Base-by-base conservation (phyloP, 1,284 basidiomycete genomes). In the Apiotrichum sp. region DNA sequence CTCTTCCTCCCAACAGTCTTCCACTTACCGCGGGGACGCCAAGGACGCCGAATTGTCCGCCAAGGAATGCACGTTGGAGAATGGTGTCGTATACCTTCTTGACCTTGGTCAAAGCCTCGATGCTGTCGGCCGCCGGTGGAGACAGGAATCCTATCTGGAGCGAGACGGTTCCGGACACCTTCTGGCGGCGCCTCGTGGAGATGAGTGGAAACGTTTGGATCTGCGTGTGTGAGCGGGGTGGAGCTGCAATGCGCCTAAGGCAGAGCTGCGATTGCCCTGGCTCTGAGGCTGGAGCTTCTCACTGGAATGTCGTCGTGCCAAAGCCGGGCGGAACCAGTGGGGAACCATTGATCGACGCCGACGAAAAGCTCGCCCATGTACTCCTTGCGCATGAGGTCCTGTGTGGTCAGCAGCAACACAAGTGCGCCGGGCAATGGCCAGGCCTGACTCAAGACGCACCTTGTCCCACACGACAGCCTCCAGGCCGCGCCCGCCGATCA, bases 401-500 rank as follows among this genome's bases (percentile, higher is more conserved):
- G 56, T 11, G 6, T 14, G 4, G 53, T 59, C 47, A 66, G 64
- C 52, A 31, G n/a, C 22, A 14, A 6, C 22, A 33, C 13, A 38
- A 34, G 16, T 10, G 11, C 34, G 14, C 34, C 10, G 9, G 9
- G 40, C 9, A 13, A 38, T 38, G 36, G 36, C 6, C 6, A 6
- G 31, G 13, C 42, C 3, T 16, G 5, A 13, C 4, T 32, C 13
- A 5, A 13, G 6, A 11, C 74, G 65, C 69, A 95, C 93, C 78
- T 89, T 92, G 76, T 95, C 92, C 93, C 93, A 98, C 0, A 92
- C 80, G 35, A 97, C 86, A 47, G 92, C 80, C 71, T 97, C 92
- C 49, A 97, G 68, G 6, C 75, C 75, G 31, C 75, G 61, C 4
- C 83, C 84, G 43, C 87, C 86, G 10, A 91, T 81, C 43, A 81